Base-by-base conservation (phyloP, 208 protist species). In the Acanthamoeba triangularis region DNA sequence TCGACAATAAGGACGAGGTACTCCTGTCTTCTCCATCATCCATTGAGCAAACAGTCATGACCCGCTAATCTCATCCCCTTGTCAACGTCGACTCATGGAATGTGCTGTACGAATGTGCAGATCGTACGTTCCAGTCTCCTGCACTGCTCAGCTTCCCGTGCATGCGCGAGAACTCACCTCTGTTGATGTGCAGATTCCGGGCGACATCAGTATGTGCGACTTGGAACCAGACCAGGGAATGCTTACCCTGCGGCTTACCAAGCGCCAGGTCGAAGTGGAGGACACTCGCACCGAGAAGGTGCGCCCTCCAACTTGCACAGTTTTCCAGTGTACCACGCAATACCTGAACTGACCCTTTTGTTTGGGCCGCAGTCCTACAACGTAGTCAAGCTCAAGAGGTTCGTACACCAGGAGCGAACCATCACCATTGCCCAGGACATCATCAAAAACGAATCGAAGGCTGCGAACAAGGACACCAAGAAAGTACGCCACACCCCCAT, bases 381-480 rank as follows among this genome's bases (percentile, higher is more conserved):
- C 85, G 85, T 92, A 7, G 56, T 92, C 25, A 92, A 92, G 41
- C n/a, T 92, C 52, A 92, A 92, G 85, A 92, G 49, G 25, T 92
- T 72, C 25, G 6, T 92, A n/a, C 59, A 49, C 4, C 85, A 92
- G 30, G 85, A 92, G n/a, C 85, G 85, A 6, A 30, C 65, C 23
- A 65, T 92, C 54, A 92, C 63, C 18, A 92, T 92, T 18, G 33
- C 59, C 3, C 85, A 20, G 5, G 85, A 92, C 41, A 72, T 92
- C 56, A 92, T 92, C 56, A 92, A 20, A 20, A 92, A 92, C 63
- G 28, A 92, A 2, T 65, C 85, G 37, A 92, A 56, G 44, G 76
- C n/a, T 25, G 5, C 28, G 8, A 61, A 61, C 74, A 84, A 54
- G 74, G 33, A 35, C 33, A 92, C 85, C 37, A 92, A 92, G 63